Base-by-base conservation (phyloP, 2,329 filamentous ascomycete species). In the Colletotrichum sp. region DNA sequence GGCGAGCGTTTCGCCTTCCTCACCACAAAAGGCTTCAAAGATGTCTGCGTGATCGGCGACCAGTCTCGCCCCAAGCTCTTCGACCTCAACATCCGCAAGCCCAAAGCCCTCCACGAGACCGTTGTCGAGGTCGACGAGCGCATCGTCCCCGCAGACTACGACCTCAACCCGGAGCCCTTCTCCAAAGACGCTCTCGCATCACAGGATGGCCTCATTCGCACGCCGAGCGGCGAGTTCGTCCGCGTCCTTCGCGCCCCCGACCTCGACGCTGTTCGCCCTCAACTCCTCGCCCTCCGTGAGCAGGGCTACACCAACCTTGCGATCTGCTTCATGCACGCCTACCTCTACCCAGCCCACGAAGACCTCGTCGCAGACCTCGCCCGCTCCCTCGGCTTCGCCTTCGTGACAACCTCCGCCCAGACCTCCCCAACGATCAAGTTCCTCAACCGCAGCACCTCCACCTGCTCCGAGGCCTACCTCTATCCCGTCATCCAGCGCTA, bases 381-480 rank as follows among this genome's bases (percentile, higher is more conserved):
- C 0, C 76, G 78, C 9, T 89, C 92, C 10, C 90, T 94, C 69
- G 93, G 93, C 1, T 95, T 95, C 79, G 85, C 89, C 69, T 92
- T 94, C 82, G 90, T 95, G 71, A 93, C 91, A 72, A 85, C 94
- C 24, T 94, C 92, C 49, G 91, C 92, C 77, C 88, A 92, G 80
- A 87, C 93, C 39, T 93, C 93, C 88, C 92, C 92, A 3, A 93
- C 94, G 89, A 94, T 95, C 84, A 94, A 95, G 82, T 87, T 94
- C 34, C 90, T 94, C 2, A 91, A 92, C 12, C 85, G 93, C 79
- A 91, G 92, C 26, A 94, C 91, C 2, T 94, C 92, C 8, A 91
- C 92, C 2, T 94, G 92, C 80, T 93, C 93, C 7, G 93, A 95
- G 81, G 93, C 93, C 6, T 95, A 95, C 79, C 87, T 95, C 21